Conservation (phyloP, 1,284 basidiomycete genomes). For the Pseudozyma sp. region DNA sequence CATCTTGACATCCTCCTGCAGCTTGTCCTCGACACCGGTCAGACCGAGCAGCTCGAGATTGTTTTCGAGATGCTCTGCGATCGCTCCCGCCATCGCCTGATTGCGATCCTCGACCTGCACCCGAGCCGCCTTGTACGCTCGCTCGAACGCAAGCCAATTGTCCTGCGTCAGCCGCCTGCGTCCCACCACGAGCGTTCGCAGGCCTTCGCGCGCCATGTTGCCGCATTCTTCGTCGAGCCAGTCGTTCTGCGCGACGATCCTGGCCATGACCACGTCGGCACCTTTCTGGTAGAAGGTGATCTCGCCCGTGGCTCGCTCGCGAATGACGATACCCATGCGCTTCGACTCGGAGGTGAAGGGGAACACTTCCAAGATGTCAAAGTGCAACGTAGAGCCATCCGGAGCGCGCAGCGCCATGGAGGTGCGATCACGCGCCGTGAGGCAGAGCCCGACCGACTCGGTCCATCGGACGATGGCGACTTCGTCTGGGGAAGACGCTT, state of each 20-base stretch:
- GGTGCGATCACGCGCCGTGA: slow-evolving; percentile 87
- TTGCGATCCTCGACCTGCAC: slow-evolving; percentile 76
- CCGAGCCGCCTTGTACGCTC: slow-evolving; percentile 81
- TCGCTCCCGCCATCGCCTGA: slow-evolving; percentile 81
- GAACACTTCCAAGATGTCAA: slow-evolving; percentile 92
- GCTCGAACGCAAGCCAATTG: slow-evolving; percentile 80
- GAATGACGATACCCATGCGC: slow-evolving; percentile 97
- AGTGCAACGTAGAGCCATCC: slow-evolving; percentile 72
- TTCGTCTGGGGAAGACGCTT: slow-evolving; percentile 98
- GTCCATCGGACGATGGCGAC: slow-evolving; percentile 99
- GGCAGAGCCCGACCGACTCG: slow-evolving; percentile 88
- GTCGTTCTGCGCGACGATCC: slow-evolving; percentile 94
- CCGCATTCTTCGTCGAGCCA: slow-evolving; percentile 99
- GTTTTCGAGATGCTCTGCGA: slow-evolving; percentile 82
- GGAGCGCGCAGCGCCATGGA: slow-evolving; percentile 73
- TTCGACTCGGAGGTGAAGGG: slow-evolving; percentile 98
- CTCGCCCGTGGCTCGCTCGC: slow-evolving; percentile 80
- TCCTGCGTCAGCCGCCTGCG: slow-evolving; percentile 80
- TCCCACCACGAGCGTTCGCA: slow-evolving; percentile 92
- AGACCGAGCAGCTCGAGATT: slow-evolving; percentile 92
- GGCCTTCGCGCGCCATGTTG: slow-evolving; percentile 97
- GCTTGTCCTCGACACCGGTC: slow-evolving; percentile 97
- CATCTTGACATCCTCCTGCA: slow-evolving; percentile 95
- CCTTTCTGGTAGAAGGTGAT: slow-evolving; percentile 95
- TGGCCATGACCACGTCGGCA: slow-evolving; percentile 95